These are phyloP conservation scores for Nicotiana paniculata DNA, from an alignment of 257 asterid genomes.

Conservation along the genomic window DNA sequence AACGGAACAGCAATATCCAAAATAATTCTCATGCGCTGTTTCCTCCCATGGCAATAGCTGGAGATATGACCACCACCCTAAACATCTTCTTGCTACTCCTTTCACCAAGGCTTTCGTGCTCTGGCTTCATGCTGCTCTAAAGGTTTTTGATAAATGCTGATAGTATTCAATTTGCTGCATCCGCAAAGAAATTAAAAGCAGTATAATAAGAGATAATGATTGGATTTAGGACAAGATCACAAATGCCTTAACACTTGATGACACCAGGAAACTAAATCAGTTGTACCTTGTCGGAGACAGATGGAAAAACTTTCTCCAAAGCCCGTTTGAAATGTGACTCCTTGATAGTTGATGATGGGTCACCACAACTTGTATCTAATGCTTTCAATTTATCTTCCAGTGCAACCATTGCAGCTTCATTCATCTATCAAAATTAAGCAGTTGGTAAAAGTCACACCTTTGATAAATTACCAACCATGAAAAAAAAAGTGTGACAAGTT, in stretches of 20 bases:
- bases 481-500: neutral
- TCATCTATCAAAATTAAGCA: constrained; percentile 30
- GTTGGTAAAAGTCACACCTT: neutral
- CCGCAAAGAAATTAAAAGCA: neutral
- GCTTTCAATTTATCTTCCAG: constrained; percentile 39
- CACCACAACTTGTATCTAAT: constrained; percentile 9
- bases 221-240: neutral
- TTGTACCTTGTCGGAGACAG: constrained; percentile 56
- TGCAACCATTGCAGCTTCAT: constrained; percentile 61
- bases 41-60: neutral
- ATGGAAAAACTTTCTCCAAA: constrained; percentile 50
- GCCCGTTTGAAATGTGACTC: constrained; percentile 53
- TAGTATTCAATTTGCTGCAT: constrained; percentile 66
- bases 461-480: neutral
- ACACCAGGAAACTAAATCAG: neutral
- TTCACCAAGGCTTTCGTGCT: neutral
- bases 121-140: constrained; percentile 23
- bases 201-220: neutral
- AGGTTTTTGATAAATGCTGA: constrained; percentile 35
- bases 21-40: neutral
- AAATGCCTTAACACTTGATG: neutral
- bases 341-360: constrained; percentile 37
- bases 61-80: neutral
- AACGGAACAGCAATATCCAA: neutral
- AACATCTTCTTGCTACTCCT: neutral